Conservation (phyloP, 768 basidiomycete species). For the Auriscalpium orientale region DNA sequence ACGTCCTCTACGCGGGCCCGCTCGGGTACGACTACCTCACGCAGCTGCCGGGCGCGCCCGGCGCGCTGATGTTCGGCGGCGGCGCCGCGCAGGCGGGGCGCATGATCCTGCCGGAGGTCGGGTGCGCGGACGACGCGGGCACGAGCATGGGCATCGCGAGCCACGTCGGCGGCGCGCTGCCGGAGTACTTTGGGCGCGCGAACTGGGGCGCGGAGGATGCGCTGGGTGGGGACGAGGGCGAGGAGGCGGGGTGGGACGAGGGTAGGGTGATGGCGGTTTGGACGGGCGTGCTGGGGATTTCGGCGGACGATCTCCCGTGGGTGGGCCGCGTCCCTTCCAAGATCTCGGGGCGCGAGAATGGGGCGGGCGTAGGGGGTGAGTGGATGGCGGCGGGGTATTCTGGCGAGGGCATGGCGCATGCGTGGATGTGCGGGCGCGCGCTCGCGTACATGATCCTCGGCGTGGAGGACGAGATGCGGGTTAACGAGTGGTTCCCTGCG, state of each 20-base stretch:
- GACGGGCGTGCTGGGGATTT: conserved; percentile 59
- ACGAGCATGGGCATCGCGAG: conserved; percentile 30
- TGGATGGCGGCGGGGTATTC: conserved; percentile 68
- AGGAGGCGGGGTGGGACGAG: conserved; percentile 26
- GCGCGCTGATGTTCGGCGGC: conserved; percentile 63
- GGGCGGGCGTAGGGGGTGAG: conserved; percentile 35
- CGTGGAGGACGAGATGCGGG: conserved; percentile 24
- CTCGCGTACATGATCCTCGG: conserved; percentile 54
- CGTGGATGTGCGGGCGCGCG: conserved; percentile 55
- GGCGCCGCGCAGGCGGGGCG: conserved; percentile 33
- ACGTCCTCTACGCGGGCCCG: conserved; percentile 46
- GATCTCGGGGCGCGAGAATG: conserved; percentile 30
- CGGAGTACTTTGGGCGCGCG: conserved; percentile 41
- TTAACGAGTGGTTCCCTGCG: conserved; percentile 42
- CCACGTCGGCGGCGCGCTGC: conserved; percentile 43
- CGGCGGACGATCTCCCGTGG: conserved; percentile 60
- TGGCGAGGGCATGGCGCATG: conserved; percentile 70
- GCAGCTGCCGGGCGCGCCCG: conserved; percentile 40
- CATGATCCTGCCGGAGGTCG: conserved; percentile 22
- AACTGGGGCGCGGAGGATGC: conserved; percentile 37
- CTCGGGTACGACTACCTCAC: conserved; percentile 60
- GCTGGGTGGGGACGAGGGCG: conserved; percentile 9
- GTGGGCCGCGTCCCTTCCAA: conserved; percentile 52
- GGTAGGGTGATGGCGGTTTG: conserved; percentile 50
- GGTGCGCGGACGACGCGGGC: conserved; percentile 28